Evolutionary conservation across 2,329 filamentous ascomycete species (phyloP).

Genomic region (Periconia digitata): DNA sequence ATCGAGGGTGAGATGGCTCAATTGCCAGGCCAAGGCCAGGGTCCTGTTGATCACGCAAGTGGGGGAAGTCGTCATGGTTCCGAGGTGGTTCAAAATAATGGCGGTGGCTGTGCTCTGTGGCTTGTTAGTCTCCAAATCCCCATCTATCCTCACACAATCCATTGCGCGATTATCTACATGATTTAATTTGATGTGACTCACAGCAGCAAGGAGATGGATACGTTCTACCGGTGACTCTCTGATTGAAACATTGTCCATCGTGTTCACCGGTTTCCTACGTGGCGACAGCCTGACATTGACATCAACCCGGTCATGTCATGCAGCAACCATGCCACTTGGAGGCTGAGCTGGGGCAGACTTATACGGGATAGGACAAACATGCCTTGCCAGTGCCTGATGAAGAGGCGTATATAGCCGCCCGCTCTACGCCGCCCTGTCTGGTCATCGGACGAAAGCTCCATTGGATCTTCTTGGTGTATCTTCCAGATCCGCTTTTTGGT

Average conservation of each 20-base stretch:
- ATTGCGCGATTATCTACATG: too few species aligned
- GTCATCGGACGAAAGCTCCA: too few species aligned
- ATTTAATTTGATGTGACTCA: too few species aligned
- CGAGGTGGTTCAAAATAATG: not conserved
- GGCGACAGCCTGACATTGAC: constrained; percentile 12
- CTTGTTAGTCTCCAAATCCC: not conserved
- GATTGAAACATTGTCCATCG: not conserved
- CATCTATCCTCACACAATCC: too few species aligned
- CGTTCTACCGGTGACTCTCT: too few species aligned
- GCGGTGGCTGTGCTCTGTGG: not conserved
- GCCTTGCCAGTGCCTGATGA: constrained; percentile 21
- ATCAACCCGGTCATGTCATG: constrained; percentile 19
- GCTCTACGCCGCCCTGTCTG: too few species aligned
- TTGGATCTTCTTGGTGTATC: too few species aligned
- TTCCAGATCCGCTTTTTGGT: not conserved
- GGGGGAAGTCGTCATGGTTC: not conserved
- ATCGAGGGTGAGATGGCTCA: not conserved
- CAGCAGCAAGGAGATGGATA: too few species aligned
- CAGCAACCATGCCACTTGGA: constrained; percentile 16
- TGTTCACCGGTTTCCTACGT: not conserved
- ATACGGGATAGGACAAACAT: constrained; percentile 7
- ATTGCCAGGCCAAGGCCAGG: not conserved
- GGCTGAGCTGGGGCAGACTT: constrained; percentile 29
- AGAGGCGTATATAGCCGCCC: constrained; percentile 24
- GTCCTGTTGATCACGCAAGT: not conserved